These are phyloP conservation scores for Pleurotus sapidus DNA, from an alignment of 768 basidiomycete species.

Conservation along the genomic window DNA sequence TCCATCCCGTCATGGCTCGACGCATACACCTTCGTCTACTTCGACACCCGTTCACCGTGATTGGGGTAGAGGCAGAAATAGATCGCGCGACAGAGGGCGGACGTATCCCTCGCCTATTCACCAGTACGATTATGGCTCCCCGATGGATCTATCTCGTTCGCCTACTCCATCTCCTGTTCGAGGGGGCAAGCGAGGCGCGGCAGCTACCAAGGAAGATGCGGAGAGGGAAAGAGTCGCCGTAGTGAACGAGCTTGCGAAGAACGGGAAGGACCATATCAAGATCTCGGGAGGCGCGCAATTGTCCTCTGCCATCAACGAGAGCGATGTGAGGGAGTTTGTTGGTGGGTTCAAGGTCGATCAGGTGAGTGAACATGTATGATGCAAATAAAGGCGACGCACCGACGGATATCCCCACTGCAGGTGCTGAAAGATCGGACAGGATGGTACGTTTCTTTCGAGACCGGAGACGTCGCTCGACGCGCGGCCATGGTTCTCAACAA, in stretches of 20 bases:
- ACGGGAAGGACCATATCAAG: constrained; percentile 65
- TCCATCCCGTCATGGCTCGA: background rate
- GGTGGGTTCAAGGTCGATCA: constrained; percentile 68
- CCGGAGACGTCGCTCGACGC: constrained; percentile 57
- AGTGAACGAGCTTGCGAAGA: constrained; percentile 51
- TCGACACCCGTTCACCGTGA: constrained; percentile 10
- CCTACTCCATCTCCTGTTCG: constrained; percentile 24
- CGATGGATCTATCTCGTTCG: constrained; percentile 22
- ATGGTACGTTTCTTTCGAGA: constrained; percentile 81
- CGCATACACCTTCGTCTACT: constrained; percentile 12
- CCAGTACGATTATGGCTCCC: constrained; percentile 9
- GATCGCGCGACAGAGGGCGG: constrained; percentile 12
- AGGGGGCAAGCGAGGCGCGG: constrained; percentile 5
- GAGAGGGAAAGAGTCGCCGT: constrained; percentile 39
- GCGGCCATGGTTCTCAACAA: constrained; percentile 63
- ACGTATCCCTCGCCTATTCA: constrained; percentile 14
- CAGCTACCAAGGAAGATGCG: constrained; percentile 22
- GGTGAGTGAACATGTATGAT: constrained; percentile 40
- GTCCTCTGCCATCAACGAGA: constrained; percentile 54
- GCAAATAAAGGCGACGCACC: constrained; percentile 7
- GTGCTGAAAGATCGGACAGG: constrained; percentile 67
- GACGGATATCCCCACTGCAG: constrained; percentile 29
- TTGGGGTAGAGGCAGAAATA: constrained; percentile 13
- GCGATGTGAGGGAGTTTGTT: constrained; percentile 68
- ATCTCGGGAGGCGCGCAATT: constrained; percentile 49